phyloP scores from a whole-genome alignment of 2,329 filamentous ascomycete genomes.

The Hortaea sp. region DNA sequence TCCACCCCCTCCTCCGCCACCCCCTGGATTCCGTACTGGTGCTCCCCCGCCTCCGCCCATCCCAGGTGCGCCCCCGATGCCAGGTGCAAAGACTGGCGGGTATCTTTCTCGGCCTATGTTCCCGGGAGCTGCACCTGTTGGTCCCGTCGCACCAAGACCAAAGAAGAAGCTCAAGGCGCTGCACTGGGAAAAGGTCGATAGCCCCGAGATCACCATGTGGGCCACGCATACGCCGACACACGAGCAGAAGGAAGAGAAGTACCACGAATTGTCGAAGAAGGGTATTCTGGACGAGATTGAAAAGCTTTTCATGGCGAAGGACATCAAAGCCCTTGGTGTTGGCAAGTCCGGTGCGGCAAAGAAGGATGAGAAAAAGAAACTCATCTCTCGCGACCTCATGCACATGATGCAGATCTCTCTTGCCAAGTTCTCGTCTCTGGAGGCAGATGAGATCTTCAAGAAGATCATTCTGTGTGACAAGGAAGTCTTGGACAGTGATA shows the following conservation, averaged over 20 bases:
- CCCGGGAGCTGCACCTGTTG: slow-evolving; percentile 49
- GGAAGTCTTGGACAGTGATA: slow-evolving; percentile 76
- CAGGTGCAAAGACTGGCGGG: slow-evolving; percentile 51
- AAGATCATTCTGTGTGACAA: slow-evolving; percentile 94
- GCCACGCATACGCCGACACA: slow-evolving; percentile 75
- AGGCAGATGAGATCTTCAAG: slow-evolving; percentile 74
- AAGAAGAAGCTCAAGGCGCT: slow-evolving; percentile 99
- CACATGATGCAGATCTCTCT: slow-evolving; percentile 89
- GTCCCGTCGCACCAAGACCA: slow-evolving; percentile 71
- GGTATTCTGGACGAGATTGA: slow-evolving; percentile 97
- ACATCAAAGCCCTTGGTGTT: slow-evolving; percentile 74
- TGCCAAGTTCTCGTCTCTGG: slow-evolving; percentile 78
- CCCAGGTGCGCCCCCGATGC: slow-evolving; percentile 49
- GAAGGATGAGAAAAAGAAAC: slow-evolving; percentile 92
- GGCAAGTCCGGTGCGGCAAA: slow-evolving; percentile 51
- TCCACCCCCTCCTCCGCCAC: slow-evolving; percentile 38
- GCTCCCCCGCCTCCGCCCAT: slow-evolving; percentile 32
- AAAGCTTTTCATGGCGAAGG: slow-evolving; percentile 93
- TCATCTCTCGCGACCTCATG: slow-evolving; percentile 82
- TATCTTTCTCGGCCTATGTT: slow-evolving; percentile 59
- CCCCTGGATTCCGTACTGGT: slow-evolving; percentile 37
- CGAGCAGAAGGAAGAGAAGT: slow-evolving; percentile 89
- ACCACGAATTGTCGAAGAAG: slow-evolving; percentile 82
- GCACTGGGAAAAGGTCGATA: slow-evolving; percentile 98
- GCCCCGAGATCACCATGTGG: slow-evolving; percentile 86